phyloP scores from a whole-genome alignment of 768 basidiomycete species.

The Tremella yokohamensis region DNA sequence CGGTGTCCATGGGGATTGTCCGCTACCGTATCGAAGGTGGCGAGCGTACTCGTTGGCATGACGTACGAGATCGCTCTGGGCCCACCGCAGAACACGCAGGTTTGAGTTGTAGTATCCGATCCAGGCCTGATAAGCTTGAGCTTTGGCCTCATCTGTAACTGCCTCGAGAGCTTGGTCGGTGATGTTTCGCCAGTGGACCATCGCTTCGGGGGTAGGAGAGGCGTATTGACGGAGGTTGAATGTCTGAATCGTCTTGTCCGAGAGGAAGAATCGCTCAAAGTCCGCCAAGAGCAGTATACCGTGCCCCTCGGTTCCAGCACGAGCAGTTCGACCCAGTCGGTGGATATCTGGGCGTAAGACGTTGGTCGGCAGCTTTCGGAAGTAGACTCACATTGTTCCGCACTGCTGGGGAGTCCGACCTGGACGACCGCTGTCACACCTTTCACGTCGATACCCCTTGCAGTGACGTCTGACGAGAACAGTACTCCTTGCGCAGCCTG shows the following conservation, averaged over 20 bases:
- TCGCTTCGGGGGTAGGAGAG: constrained; percentile 11
- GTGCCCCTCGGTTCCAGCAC: constrained; percentile 54
- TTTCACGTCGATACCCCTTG: constrained; percentile 68
- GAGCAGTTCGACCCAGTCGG: constrained; percentile 54
- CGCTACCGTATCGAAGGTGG: constrained; percentile 28
- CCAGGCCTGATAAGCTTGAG: constrained; percentile 57
- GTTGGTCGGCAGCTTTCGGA: background rate
- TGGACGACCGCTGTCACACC: constrained; percentile 64
- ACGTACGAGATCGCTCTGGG: constrained; percentile 53
- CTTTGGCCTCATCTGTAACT: constrained; percentile 55
- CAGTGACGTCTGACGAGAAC: constrained; percentile 53
- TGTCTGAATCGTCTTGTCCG: constrained; percentile 51
- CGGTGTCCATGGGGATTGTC: constrained; percentile 45
- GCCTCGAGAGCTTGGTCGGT: constrained; percentile 45
- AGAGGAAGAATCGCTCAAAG: constrained; percentile 58
- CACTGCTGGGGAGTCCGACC: constrained; percentile 50
- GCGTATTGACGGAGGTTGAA: constrained; percentile 54
- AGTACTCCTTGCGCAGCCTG: constrained; percentile 53
- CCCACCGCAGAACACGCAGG: constrained; percentile 53
- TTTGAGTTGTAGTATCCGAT: constrained; percentile 60
- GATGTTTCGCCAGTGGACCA: constrained; percentile 6
- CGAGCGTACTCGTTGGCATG: constrained; percentile 51
- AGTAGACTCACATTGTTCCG: constrained; percentile 49
- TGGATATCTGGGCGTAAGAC: constrained; percentile 48
- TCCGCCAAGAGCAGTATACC: constrained; percentile 61